A percentile compares a stretch with the other conserved stretches of the same genome.
Conservation (phyloP, 495 filamentous ascomycete genomes). For the Aspergillus hancockii region DNA sequence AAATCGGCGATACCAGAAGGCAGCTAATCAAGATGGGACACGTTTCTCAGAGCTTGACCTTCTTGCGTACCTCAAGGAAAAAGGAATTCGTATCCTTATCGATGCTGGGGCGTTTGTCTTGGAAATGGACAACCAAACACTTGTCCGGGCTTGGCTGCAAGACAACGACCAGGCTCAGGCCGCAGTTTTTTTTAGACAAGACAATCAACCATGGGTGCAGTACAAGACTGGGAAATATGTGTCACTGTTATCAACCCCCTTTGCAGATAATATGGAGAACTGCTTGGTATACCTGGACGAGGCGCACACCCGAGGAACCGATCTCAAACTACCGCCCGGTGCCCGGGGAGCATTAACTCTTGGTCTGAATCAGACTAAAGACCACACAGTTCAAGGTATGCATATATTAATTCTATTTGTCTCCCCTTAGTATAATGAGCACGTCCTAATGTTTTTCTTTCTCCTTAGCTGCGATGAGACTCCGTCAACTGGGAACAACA, state of each 20-base stretch:
- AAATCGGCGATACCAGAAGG: constrained; percentile 15
- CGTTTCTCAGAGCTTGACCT: constrained; percentile 25
- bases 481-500: constrained; percentile 55
- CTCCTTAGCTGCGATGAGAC: constrained; percentile 70
- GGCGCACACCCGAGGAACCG: constrained; percentile 73
- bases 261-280: constrained; percentile 52
- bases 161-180: constrained; percentile 45
- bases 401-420: background rate
- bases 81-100: constrained; percentile 57
- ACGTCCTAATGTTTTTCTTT: background rate
- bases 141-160: constrained; percentile 51
- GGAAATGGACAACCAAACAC: constrained; percentile 54
- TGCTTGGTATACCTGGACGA: constrained; percentile 77
- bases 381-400: constrained; percentile 71
- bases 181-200: constrained; percentile 55
- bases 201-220: constrained; percentile 45
- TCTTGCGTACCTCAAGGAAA: constrained; percentile 55
- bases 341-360: constrained; percentile 69
- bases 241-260: constrained; percentile 59
- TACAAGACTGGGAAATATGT: constrained; percentile 44
- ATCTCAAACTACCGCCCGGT: constrained; percentile 60
- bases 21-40: background rate
- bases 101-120: constrained; percentile 74
- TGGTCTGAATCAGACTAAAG: constrained; percentile 65
- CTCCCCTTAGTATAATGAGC: background rate